A percentile compares a stretch with the other conserved stretches of the same genome.
phyloP scores from a whole-genome alignment of 768 basidiomycete genomes.

The Rhizopogon sp. region DNA sequence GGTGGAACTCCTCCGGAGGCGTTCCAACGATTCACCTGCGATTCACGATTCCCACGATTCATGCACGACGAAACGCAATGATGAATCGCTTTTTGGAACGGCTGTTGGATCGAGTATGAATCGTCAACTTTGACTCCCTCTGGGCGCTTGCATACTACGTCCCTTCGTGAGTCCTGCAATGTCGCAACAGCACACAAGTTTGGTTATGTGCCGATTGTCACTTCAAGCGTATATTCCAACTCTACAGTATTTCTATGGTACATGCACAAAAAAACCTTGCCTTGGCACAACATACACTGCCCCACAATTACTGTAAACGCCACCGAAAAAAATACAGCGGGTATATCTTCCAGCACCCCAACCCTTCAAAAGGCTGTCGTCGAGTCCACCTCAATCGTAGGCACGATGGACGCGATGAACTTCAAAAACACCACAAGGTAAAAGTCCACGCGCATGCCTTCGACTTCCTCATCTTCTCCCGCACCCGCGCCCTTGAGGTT shows the following conservation, averaged over 20 bases:
- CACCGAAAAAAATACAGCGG: not conserved
- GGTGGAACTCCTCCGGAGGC: too few species aligned
- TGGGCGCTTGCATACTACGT: too few species aligned
- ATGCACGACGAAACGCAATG: too few species aligned
- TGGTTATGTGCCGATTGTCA: not conserved
- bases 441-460: constrained; percentile 96
- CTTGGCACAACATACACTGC: not conserved
- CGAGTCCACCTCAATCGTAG: constrained; percentile 97
- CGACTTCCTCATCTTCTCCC: constrained; percentile 62
- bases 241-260: constrained; percentile 3
- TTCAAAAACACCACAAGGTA: constrained; percentile 98
- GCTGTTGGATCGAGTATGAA: too few species aligned
- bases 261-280: not conserved
- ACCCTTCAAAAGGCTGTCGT: constrained; percentile 61
- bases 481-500: constrained; percentile 25
- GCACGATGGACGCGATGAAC: constrained; percentile 97
- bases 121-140: too few species aligned
- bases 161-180: too few species aligned
- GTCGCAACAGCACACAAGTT: too few species aligned
- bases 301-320: not conserved
- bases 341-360: not conserved
- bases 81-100: too few species aligned
- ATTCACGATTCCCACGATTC: too few species aligned
- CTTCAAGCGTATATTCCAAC: not conserved
- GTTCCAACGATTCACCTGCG: too few species aligned